Base-by-base conservation (phyloP, 2,329 filamentous ascomycete genomes). In the Graphilbum ipis-grandicollis region DNA sequence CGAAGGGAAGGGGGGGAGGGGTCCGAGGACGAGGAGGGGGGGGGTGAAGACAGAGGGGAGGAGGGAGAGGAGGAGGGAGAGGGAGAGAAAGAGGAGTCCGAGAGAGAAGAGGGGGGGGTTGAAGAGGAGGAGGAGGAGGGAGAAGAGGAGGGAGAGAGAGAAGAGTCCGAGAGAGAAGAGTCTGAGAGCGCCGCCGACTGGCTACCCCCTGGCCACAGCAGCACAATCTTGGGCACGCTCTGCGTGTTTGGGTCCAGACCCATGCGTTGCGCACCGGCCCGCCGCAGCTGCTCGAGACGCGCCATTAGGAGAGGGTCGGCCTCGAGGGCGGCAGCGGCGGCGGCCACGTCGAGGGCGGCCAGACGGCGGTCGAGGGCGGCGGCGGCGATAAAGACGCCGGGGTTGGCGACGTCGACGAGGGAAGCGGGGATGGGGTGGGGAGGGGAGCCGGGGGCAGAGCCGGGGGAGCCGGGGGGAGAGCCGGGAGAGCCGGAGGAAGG, bases 171-270 rank as follows among this genome's bases (percentile, higher is more conserved):
- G n/a, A n/a, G n/a, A n/a, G n/a, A n/a, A n/a, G n/a, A n/a, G n/a
- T n/a, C n/a, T n/a, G n/a, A n/a, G n/a, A n/a, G n/a, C n/a, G n/a
- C 52, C 44, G 63, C 56, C 2, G 57, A 46, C 1, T 8, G 12
- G 5, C 28, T 13, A 18, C 26, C n/a, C 13, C 28, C 37, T 44
- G 37, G 12, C 47, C 42, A 18, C 14, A 60, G 60, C 9, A 67
- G 53, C 15, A 63, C 55, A 23, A 62, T 56, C 49, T 62, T 63
- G n/a, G 59, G 60, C 19, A 62, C 55, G 43, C 56, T 60, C 43
- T 54, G 46, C 1, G 48, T 47, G 5, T 47, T 41, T 1, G 50
- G 52, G 18, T 58, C 55, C 2, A 63, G 46, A 0, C 59, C 59
- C 59, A 63, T 63, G 41, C 40, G 45, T 1, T 42, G 46, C 1